These are phyloP conservation scores for Tetrahymena elliotti DNA, from an alignment of 73 alveolate genomes.

Conservation along the genomic window DNA sequence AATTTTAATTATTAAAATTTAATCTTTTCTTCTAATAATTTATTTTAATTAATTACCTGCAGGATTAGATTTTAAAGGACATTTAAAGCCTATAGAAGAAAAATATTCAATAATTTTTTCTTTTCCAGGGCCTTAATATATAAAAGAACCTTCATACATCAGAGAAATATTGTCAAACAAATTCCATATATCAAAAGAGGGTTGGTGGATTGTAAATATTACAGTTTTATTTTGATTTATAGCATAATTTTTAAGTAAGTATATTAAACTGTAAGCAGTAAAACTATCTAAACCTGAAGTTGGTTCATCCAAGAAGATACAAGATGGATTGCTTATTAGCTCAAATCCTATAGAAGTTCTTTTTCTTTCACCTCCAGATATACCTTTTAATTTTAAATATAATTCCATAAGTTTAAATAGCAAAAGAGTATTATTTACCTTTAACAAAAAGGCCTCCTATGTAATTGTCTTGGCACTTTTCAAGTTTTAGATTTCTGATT, in stretches of 20 bases:
- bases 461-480: neutral
- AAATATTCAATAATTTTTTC: conserved; percentile 10
- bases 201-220: conserved; percentile 49
- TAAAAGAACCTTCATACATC: conserved; percentile 20
- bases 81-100: conserved; percentile 20
- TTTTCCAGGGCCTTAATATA: conserved; percentile 23
- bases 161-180: conserved; percentile 37
- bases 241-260: conserved; percentile 20
- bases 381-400: neutral
- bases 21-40: neutral
- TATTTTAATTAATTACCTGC: neutral
- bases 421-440: neutral
- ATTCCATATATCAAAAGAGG: conserved; percentile 32
- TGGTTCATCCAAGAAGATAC: conserved; percentile 55
- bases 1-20: too few species aligned
- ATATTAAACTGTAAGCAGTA: conserved; percentile 37
- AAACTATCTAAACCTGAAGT: conserved; percentile 40
- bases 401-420: too few species aligned
- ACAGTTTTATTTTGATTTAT: conserved; percentile 2
- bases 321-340: conserved; percentile 35
- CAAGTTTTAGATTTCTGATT: conserved; percentile 13
- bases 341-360: conserved; percentile 54
- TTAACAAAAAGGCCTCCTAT: neutral
- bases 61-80: conserved; percentile 48
- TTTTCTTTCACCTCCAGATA: conserved; percentile 60